Base-by-base conservation (phyloP, 257 asterid genomes). In the Rubia yunnanensis region DNA sequence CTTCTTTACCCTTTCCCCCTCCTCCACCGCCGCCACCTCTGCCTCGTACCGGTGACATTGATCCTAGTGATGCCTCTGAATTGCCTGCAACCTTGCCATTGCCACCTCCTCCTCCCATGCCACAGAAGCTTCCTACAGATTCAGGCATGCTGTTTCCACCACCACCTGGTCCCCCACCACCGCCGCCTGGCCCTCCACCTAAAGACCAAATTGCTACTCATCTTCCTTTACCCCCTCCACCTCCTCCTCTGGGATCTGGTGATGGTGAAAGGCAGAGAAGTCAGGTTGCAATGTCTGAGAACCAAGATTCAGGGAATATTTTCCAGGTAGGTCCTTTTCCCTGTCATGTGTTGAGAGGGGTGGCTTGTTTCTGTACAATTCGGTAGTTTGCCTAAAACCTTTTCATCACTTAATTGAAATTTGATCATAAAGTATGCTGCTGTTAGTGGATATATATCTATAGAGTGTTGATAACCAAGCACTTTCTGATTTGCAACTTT, bases 101-200 rank as follows among this genome's bases (percentile, higher is more conserved):
- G 77, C 96, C 95, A 5, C 92, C 99, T 22, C 95, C 94, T 67
- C 97, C 97, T 24, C 97, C 96, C 24, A 70, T 94, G 85, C 96
- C 97, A 32, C 86, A 88, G 68, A 81, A 83, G 66, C 89, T 94
- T 41, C 73, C 83, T 63, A 64, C 81, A 58, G 92, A 83, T 65
- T 64, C 68, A 68, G 35, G 77, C 34, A 58, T 81, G 50, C 66
- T 83, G 56, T 72, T 79, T 78, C 83, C 95, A 44, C 85, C 86
- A 34, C 90, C 84, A 23, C 98, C 84, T 20, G 60, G 72, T 60
- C 85, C 85, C 28, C 85, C 80, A 35, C 85, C 80, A 7, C 92
- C 90, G n/a, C 97, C 95, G 60, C 95, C 97, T 49, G 95, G 97
- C 11, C 96, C 96, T 73, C 95, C 97, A 5, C 95, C 96, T 38